Conservation (phyloP, 2,329 filamentous ascomycete genomes). For the Periconia sp. region DNA sequence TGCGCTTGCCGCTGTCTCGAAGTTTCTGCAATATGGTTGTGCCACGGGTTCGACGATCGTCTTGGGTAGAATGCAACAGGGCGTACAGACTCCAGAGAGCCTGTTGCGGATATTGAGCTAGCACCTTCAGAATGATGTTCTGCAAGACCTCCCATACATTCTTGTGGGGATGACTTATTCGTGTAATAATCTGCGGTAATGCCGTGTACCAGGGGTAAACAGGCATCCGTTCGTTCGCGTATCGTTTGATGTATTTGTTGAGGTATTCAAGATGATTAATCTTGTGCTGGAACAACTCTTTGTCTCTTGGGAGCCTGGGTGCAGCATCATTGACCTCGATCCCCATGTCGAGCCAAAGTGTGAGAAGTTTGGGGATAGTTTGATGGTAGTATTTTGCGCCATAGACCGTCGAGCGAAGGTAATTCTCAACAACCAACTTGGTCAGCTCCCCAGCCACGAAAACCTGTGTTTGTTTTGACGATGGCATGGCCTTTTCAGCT, state of each 20-base stretch:
- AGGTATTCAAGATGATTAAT: conserved; percentile 33
- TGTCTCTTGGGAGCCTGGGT: conserved; percentile 26
- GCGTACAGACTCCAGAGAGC: conserved; percentile 89
- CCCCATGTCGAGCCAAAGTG: conserved; percentile 91
- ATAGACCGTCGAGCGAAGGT: conserved; percentile 79
- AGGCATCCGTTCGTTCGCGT: conserved; percentile 66
- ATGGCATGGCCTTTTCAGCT: conserved; percentile 76
- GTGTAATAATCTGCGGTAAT: conserved; percentile 90
- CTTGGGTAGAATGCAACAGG: conserved; percentile 77
- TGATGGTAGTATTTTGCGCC: conserved; percentile 97
- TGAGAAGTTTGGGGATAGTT: conserved; percentile 86
- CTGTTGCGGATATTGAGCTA: conserved; percentile 84
- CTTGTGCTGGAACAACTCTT: conserved; percentile 34
- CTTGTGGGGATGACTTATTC: conserved; percentile 82
- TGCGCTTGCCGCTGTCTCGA: conserved; percentile 56
- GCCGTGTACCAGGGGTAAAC: conserved; percentile 80
- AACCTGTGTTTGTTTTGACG: conserved; percentile 65
- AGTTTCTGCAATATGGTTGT: conserved; percentile 44
- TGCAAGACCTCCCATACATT: conserved; percentile 77
- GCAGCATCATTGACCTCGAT: conserved; percentile 59
- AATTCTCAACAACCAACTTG: conserved; percentile 91
- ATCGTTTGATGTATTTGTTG: conserved; percentile 75
- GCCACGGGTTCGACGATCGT: conserved; percentile 65
- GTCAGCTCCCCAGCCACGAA: conserved; percentile 76
- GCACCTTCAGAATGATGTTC: conserved; percentile 82